phyloP scores from a whole-genome alignment of 129 eudicot species.

The Helianthus annuus region DNA sequence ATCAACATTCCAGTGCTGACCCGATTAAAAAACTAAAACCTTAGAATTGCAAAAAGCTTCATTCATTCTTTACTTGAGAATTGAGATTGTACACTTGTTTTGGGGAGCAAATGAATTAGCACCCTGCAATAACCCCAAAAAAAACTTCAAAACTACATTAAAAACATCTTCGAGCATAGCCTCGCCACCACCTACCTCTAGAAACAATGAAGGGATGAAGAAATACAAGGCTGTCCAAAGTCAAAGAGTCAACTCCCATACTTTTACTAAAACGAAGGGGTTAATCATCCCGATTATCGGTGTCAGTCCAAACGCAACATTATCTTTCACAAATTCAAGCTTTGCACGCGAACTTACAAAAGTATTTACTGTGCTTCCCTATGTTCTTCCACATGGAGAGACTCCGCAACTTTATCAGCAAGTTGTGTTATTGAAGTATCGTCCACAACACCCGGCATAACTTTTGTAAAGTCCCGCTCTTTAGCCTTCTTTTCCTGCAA shows the following conservation, averaged over 20 bases:
- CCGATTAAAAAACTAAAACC: background rate
- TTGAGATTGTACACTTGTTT: slow-evolving; percentile 33
- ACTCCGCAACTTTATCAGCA: slow-evolving; percentile 56
- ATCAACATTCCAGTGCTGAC: background rate
- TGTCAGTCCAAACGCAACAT: slow-evolving; percentile 36
- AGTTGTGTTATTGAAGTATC: slow-evolving; percentile 52
- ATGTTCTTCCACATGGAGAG: slow-evolving; percentile 57
- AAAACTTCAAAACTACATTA: slow-evolving; percentile 13
- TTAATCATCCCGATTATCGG: slow-evolving; percentile 24
- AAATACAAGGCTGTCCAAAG: slow-evolving; percentile 28
- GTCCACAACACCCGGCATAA: slow-evolving; percentile 26
- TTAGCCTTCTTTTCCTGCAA: slow-evolving; percentile 70
- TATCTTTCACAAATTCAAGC: slow-evolving; percentile 30
- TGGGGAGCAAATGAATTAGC: slow-evolving; percentile 31
- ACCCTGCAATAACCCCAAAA: slow-evolving; percentile 25
- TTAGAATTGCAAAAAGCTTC: background rate
- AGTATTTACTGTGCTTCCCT: slow-evolving; percentile 38
- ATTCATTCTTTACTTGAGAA: slow-evolving; percentile 35
- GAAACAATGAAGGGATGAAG: slow-evolving; percentile 32
- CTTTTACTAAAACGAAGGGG: slow-evolving; percentile 28
- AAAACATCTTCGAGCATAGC: slow-evolving; percentile 16
- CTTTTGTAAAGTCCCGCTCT: slow-evolving; percentile 48
- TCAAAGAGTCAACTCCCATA: slow-evolving; percentile 33
- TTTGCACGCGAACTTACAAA: slow-evolving; percentile 23
- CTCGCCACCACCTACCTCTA: slow-evolving; percentile 37